Base-by-base conservation (phyloP, 164 flowering plant species). In the Kalanchoe fedtschenkoi region DNA sequence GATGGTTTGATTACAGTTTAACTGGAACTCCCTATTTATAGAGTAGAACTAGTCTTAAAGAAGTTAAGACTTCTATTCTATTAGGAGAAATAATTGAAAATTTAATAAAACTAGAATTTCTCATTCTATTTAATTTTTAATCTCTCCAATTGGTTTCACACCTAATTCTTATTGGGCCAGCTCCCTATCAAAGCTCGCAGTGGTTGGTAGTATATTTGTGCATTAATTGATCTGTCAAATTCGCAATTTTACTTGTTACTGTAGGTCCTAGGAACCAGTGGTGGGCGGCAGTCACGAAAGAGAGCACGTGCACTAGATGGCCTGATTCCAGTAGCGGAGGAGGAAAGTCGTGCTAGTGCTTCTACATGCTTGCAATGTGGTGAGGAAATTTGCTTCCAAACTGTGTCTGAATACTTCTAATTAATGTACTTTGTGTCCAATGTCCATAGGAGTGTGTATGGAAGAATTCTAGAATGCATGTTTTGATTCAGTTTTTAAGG, bases 361-460 rank as follows among this genome's bases (percentile, higher is more conserved):
- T 26, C 32, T 11, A 51, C 32, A 51, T 51, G 56, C 32, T 51
- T 51, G 56, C 56, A 51, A 51, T 51, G 56, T 51, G 56, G 56
- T 51, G 26, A 11, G 56, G 17, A 51, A 51, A 26, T 28, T 51
- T 6, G 7, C 10, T 51, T 51, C 21, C 8, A 24, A 26, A 11
- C 28, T 51, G 56, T 51, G 13, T 24, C 56, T 24, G 26, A 26
- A 22, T 51, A 51, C 10, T 26, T 26, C 13, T 32, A 26, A 11
- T 51, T 30, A 28, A 51, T 24, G 56, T 26, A 26, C 32, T 47
- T 47, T 22, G 5, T 24, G 55, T 15, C 14, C 55, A 9, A n/a
- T 30, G 26, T 15, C 11, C 39, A 37, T 15, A 7, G 14, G 30
- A 22, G 11, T 47, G 3, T 47, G 55, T 24, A 47, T 22, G 11